Conservation (phyloP, 192 early-diverging fungal genomes). For the Coemansia sp. region DNA sequence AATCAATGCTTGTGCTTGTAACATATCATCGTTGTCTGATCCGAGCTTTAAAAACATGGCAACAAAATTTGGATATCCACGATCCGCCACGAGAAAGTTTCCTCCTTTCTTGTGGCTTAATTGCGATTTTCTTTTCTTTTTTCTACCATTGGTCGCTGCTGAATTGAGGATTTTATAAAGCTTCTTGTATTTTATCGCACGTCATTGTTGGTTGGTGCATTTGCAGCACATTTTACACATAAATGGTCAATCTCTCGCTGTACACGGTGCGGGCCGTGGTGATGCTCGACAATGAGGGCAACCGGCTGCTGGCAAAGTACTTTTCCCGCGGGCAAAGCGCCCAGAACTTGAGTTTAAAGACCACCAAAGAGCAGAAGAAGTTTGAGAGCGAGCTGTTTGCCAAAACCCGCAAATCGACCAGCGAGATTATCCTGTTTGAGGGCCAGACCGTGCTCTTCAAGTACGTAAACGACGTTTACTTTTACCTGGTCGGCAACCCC, state of each 20-base stretch:
- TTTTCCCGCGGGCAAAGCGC: conserved; percentile 54
- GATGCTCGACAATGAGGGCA: conserved; percentile 89
- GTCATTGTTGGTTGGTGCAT: too few species aligned
- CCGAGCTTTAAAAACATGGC: too few species aligned
- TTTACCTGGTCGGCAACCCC: conserved; percentile 85
- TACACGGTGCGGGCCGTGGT: conserved; percentile 87
- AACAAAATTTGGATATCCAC: too few species aligned
- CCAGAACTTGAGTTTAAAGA: conserved; percentile 27
- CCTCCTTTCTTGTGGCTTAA: too few species aligned
- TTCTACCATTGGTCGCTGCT: too few species aligned
- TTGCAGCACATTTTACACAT: too few species aligned
- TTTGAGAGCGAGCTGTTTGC: conserved; percentile 92
- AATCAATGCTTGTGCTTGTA: too few species aligned
- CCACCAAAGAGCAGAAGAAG: conserved; percentile 78
- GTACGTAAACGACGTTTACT: conserved; percentile 80
- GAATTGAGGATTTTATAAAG: too few species aligned
- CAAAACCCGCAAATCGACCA: conserved; percentile 79
- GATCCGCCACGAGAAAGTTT: too few species aligned
- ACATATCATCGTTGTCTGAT: too few species aligned
- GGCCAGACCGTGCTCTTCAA: conserved; percentile 89
- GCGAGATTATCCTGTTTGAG: conserved; percentile 93
- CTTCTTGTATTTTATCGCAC: too few species aligned
- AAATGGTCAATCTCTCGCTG: conserved; percentile 78
- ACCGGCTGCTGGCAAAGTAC: conserved; percentile 92
- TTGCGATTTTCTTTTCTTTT: too few species aligned